Conservation (phyloP, 1,284 basidiomycete species). For the Cutaneotrichosporon curvatum region DNA sequence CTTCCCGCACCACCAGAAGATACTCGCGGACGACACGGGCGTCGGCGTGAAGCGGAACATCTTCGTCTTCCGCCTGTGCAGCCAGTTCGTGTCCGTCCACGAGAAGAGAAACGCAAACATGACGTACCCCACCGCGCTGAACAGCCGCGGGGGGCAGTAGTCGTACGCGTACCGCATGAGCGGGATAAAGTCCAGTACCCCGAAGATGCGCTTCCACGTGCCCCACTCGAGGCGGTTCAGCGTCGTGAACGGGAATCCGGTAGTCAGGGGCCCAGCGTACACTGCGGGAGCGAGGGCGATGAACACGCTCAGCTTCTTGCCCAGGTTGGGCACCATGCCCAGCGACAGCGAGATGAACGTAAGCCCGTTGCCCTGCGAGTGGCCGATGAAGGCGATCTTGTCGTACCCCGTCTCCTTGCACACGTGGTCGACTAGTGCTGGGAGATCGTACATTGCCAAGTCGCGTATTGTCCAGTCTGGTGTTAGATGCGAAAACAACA, state of each 20-base stretch:
- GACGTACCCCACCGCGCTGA: slow-evolving; percentile 45
- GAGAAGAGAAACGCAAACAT: slow-evolving; percentile 57
- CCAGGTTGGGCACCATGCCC: slow-evolving; percentile 55
- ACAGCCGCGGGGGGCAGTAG: slow-evolving; percentile 50
- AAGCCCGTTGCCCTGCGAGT: slow-evolving; percentile 56
- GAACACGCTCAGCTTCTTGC: slow-evolving; percentile 53
- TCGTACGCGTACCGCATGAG: slow-evolving; percentile 58
- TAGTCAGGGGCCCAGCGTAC: slow-evolving; percentile 55
- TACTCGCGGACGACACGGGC: slow-evolving; percentile 52
- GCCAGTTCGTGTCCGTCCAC: slow-evolving; percentile 60
- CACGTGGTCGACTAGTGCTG: slow-evolving; percentile 56
- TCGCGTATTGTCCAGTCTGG: slow-evolving; percentile 59
- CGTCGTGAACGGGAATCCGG: slow-evolving; percentile 54
- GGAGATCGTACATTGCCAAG: slow-evolving; percentile 57
- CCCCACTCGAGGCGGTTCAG: slow-evolving; percentile 53
- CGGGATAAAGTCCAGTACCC: slow-evolving; percentile 57
- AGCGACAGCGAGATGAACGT: slow-evolving; percentile 54
- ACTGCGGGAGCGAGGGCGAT: slow-evolving; percentile 58
- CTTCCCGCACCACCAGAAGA: slow-evolving; percentile 58
- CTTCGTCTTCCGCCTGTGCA: slow-evolving; percentile 53
- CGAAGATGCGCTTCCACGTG: slow-evolving; percentile 55
- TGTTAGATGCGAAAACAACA: background rate
- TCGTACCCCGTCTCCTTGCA: slow-evolving; percentile 54
- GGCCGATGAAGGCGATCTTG: slow-evolving; percentile 57
- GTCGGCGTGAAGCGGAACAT: slow-evolving; percentile 61